Percentiles rank a stretch among this genome's conserved stretches.
These are phyloP conservation scores for Tremellales sp. DNA, from an alignment of 1,284 basidiomycete species.

Conservation along the genomic window DNA sequence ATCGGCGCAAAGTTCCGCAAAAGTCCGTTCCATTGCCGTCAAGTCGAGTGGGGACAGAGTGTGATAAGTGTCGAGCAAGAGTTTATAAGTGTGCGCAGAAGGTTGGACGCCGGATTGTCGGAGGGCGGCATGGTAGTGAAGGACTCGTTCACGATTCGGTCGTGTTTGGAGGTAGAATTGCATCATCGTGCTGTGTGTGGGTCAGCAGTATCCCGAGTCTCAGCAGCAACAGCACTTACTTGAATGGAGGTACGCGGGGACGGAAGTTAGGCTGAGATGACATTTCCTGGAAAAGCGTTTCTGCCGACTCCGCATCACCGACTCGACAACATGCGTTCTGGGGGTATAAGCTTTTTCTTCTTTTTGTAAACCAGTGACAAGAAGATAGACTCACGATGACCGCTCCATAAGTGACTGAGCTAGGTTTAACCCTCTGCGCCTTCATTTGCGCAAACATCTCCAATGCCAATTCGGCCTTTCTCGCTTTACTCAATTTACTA, in stretches of 20 bases:
- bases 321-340: slow-evolving; percentile 80
- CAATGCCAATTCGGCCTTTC: slow-evolving; percentile 82
- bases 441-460: slow-evolving; percentile 80
- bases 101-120: slow-evolving; percentile 62
- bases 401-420: slow-evolving; percentile 91
- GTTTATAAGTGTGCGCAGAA: slow-evolving; percentile 89
- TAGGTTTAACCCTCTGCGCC: slow-evolving; percentile 58
- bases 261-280: slow-evolving; percentile 65
- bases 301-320: slow-evolving; percentile 80
- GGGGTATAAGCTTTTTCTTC: neutral
- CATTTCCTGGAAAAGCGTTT: slow-evolving; percentile 85
- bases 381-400: slow-evolving; percentile 77
- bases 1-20: slow-evolving; percentile 59
- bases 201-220: neutral
- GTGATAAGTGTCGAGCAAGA: slow-evolving; percentile 87
- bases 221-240: slow-evolving; percentile 34
- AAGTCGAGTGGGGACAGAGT: slow-evolving; percentile 78
- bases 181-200: slow-evolving; percentile 87
- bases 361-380: neutral
- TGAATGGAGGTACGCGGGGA: slow-evolving; percentile 80
- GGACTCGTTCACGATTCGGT: slow-evolving; percentile 71
- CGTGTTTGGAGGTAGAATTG: slow-evolving; percentile 89
- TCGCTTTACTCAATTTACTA: slow-evolving; percentile 84
- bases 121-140: slow-evolving; percentile 75
- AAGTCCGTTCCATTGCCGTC: slow-evolving; percentile 68